Percentiles rank a stretch among this genome's conserved stretches.
These are phyloP conservation scores for Podospora sp. DNA, from an alignment of 495 filamentous ascomycete genomes.

Conservation along the genomic window DNA sequence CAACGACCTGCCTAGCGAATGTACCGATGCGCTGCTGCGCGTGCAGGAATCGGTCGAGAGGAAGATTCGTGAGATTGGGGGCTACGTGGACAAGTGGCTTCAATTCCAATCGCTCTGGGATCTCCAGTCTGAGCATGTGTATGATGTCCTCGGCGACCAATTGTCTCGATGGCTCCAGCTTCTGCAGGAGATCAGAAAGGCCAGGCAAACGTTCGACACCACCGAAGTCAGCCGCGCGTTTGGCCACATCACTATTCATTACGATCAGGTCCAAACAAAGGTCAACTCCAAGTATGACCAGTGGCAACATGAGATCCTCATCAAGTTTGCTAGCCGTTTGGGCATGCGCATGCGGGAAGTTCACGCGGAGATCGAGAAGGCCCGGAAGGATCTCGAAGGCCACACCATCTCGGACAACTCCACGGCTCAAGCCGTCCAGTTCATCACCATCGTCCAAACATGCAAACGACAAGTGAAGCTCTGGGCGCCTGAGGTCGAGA, in stretches of 20 bases:
- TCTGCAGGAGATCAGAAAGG: conserved; percentile 92
- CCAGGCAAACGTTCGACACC: conserved; percentile 91
- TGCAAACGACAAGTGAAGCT: conserved; percentile 89
- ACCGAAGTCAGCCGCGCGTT: conserved; percentile 89
- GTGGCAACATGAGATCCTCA: conserved; percentile 96
- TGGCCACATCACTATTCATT: conserved; percentile 91
- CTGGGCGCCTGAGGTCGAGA: conserved; percentile 94
- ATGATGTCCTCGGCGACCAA: conserved; percentile 86
- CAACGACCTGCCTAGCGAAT: conserved; percentile 80
- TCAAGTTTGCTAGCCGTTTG: conserved; percentile 86
- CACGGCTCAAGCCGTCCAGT: conserved; percentile 93
- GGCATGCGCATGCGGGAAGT: conserved; percentile 90
- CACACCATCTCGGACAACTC: conserved; percentile 90
- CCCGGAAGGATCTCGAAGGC: conserved; percentile 82
- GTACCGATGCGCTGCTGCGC: conserved; percentile 71
- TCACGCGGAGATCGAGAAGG: conserved; percentile 83
- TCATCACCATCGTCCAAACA: conserved; percentile 96
- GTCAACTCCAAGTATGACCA: conserved; percentile 99
- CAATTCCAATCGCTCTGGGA: conserved; percentile 99
- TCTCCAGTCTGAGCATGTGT: conserved; percentile 91
- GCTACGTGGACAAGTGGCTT: conserved; percentile 94
- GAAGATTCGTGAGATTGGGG: conserved; percentile 71
- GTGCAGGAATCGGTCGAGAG: conserved; percentile 81
- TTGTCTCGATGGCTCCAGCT: conserved; percentile 90
- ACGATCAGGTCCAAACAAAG: conserved; percentile 96